These are phyloP conservation scores for Blepharisma stoltei DNA, from an alignment of 73 alveolate species.

Conservation along the genomic window DNA sequence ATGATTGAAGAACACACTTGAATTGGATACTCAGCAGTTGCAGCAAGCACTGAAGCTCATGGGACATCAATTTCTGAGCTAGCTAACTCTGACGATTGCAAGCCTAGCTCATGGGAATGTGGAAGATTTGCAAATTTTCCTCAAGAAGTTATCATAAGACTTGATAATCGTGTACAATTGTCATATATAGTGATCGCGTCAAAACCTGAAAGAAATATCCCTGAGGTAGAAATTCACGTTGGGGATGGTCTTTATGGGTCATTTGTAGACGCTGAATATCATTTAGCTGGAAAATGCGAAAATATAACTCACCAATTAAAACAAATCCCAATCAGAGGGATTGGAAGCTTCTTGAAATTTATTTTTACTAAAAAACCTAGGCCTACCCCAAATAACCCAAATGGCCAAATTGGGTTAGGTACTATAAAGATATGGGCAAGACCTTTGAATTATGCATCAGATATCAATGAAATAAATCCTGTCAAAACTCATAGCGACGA, in stretches of 20 bases:
- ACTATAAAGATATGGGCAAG: conserved; percentile 90
- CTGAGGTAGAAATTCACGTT: conserved; percentile 81
- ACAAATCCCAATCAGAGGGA: conserved; percentile 66
- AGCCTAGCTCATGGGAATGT: conserved; percentile 87
- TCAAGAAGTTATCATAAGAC: conserved; percentile 81
- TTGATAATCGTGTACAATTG: conserved; percentile 83
- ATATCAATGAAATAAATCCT: conserved; percentile 81
- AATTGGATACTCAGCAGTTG: conserved; percentile 25
- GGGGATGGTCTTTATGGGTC: conserved; percentile 96
- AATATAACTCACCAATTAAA: conserved; percentile 48
- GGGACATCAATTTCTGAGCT: conserved; percentile 9
- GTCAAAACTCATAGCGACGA: conserved; percentile 69
- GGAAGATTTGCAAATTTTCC: conserved; percentile 89
- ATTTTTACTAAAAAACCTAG: conserved; percentile 76
- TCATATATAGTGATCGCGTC: conserved; percentile 81
- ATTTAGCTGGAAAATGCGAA: conserved; percentile 57
- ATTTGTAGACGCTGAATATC: conserved; percentile 89
- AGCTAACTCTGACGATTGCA: conserved; percentile 37
- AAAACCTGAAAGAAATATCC: conserved; percentile 88
- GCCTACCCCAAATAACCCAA: conserved; percentile 80
- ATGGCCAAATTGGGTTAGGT: conserved; percentile 89
- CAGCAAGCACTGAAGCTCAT: conserved; percentile 29
- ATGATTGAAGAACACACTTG: conserved; percentile 25
- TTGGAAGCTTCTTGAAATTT: conserved; percentile 86
- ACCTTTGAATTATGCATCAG: conserved; percentile 67